A percentile compares a stretch with the other conserved stretches of the same genome.
Evolutionary conservation across 805 yeast species (phyloP).

Genomic region (Wickerhamomyces bisporus): DNA sequence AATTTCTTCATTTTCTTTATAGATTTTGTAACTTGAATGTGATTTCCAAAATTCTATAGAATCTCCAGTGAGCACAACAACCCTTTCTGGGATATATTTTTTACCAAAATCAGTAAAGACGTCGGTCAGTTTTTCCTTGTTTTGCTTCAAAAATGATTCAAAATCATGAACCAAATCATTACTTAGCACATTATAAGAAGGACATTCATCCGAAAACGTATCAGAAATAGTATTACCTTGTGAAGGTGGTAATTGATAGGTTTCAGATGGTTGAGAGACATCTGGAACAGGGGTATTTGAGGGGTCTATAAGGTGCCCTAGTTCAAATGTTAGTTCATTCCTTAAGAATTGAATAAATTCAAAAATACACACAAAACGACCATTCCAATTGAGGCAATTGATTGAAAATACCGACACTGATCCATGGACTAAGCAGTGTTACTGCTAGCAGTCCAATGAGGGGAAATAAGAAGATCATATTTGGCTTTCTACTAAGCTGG

Average conservation of each 20-base stretch:
- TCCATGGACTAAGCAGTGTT: not conserved
- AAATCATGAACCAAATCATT: not conserved
- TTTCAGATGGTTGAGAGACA: not conserved
- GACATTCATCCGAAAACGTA: not conserved
- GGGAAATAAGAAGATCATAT: not conserved
- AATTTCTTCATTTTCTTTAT: not conserved
- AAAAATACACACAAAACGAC: not conserved
- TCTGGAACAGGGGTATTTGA: not conserved
- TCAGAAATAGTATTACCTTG: not conserved
- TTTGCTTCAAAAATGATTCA: not conserved
- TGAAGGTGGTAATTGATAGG: too few relatives aligned
- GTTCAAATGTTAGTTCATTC: too few relatives aligned
- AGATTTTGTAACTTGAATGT: not conserved
- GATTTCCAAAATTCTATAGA: not conserved
- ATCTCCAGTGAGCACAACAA: not conserved
- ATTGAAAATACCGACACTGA: not conserved
- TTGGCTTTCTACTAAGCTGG: not conserved
- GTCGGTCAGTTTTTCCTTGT: not conserved
- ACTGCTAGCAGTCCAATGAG: not conserved
- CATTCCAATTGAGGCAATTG: not conserved
- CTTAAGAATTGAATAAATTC: too few relatives aligned
- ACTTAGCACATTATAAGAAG: not conserved
- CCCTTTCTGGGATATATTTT: not conserved
- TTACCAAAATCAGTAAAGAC: not conserved
- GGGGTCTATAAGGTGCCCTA: too few relatives aligned